A percentile compares a stretch with the other conserved stretches of the same genome.
Evolutionary conservation across 768 basidiomycete genomes (phyloP).

Genomic region (Suillus luteus): DNA sequence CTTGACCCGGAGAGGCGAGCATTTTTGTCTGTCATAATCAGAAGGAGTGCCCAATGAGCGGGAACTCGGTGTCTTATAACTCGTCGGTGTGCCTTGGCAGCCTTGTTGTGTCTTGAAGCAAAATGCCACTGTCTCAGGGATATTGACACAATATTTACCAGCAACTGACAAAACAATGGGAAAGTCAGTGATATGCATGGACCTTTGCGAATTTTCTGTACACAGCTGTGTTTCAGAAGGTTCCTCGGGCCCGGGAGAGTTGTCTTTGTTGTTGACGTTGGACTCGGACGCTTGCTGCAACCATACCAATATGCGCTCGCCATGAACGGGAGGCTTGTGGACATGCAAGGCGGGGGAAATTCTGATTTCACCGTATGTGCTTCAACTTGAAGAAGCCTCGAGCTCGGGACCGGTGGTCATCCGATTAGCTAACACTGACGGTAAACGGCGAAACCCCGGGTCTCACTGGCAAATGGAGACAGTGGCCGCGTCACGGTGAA

Average conservation of each 20-base stretch:
- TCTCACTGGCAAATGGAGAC: no score
- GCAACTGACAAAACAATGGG: constrained; percentile 1
- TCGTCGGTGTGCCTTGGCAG: not conserved
- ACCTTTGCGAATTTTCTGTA: not conserved
- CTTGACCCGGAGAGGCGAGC: not conserved
- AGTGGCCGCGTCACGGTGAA: no score
- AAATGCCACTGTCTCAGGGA: not conserved
- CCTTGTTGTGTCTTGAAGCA: constrained; percentile 6
- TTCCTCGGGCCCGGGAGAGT: not conserved
- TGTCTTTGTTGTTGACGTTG: not conserved
- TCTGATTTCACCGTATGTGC: not conserved
- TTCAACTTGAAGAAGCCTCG: no score
- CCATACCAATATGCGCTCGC: not conserved
- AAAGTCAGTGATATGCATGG: not conserved
- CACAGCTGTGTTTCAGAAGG: not conserved
- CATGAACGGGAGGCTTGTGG: not conserved
- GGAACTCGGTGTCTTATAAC: not conserved
- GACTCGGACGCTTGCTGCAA: not conserved
- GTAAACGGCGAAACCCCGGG: no score
- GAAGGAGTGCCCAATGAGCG: not conserved
- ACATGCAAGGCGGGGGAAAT: no score
- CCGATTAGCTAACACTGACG: no score
- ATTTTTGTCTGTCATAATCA: not conserved
- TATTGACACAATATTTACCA: not conserved
- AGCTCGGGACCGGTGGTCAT: no score